phyloP scores from a whole-genome alignment of 306 rosid species.

The Ammopiptanthus mongolicus region DNA sequence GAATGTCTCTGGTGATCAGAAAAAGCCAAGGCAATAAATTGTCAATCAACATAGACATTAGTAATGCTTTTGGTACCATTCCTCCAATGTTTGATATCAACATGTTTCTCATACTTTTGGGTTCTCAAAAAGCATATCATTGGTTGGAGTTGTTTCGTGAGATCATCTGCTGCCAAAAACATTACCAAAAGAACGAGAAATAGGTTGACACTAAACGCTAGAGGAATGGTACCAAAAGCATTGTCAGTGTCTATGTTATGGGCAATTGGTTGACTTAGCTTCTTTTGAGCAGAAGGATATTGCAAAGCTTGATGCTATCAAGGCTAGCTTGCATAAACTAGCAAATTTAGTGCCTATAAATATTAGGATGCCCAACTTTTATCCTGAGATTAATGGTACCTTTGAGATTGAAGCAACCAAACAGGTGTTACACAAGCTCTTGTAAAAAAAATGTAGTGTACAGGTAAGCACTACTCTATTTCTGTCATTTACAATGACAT shows the following conservation, averaged over 20 bases:
- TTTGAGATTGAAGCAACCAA: conserved; percentile 54
- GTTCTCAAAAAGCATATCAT: no score
- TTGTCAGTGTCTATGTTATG: conserved; percentile 52
- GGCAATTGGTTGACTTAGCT: conserved; percentile 43
- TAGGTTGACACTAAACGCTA: conserved; percentile 35
- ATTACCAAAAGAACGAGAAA: conserved; percentile 66
- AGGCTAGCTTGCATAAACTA: conserved; percentile 46
- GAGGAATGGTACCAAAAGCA: conserved; percentile 32
- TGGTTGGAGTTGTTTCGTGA: no score
- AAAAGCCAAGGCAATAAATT: no score
- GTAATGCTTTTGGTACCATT: no score
- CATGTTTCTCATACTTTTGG: no score
- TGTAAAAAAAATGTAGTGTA: conserved; percentile 60
- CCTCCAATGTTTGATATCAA: no score
- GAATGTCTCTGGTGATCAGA: no score
- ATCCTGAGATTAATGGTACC: conserved; percentile 18
- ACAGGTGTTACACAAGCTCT: conserved; percentile 44
- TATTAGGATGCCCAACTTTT: not conserved
- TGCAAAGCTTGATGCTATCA: conserved; percentile 70
- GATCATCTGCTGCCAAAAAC: no score
- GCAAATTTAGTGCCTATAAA: not conserved
- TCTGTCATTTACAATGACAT: not conserved
- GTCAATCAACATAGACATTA: no score
- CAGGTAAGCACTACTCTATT: conserved; percentile 32
- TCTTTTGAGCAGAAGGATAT: conserved; percentile 55